Conservation (phyloP, 2,329 filamentous ascomycete genomes). For the Cryphonectria carpinicola region DNA sequence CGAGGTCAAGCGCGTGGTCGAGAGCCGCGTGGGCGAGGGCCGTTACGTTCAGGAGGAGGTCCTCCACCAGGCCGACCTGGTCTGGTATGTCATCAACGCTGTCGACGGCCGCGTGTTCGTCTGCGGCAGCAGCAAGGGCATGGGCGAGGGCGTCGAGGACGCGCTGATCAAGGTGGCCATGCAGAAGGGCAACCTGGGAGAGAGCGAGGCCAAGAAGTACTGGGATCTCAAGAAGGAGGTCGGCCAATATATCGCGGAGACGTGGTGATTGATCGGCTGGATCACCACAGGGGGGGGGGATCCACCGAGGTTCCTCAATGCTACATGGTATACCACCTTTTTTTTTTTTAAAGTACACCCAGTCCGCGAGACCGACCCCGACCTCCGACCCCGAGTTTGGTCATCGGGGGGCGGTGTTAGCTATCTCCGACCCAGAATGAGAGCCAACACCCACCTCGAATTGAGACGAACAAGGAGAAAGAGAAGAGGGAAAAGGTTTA, state of each 20-base stretch:
- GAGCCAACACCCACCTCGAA: not conserved
- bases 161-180: constrained; percentile 90
- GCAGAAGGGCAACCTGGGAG: constrained; percentile 84
- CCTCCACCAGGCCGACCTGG: constrained; percentile 85
- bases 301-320: not conserved
- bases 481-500: not conserved
- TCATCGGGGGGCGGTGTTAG: not conserved
- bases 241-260: constrained; percentile 93
- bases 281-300: not conserved
- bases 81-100: constrained; percentile 96
- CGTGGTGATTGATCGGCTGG: constrained; percentile 53
- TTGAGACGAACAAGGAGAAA: not conserved
- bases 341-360: not conserved
- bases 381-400: not conserved
- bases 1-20: constrained; percentile 80
- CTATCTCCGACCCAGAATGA: not conserved
- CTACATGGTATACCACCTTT: not conserved
- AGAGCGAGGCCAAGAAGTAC: constrained; percentile 81
- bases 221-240: constrained; percentile 91
- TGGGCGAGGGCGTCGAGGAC: constrained; percentile 94
- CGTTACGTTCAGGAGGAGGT: constrained; percentile 98
- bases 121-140: constrained; percentile 91
- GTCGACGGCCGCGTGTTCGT: constrained; percentile 97
- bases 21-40: constrained; percentile 76
- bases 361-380: constrained; percentile 2